Percentiles rank a stretch among this genome's conserved stretches.
These are phyloP conservation scores for Aspergillus hancockii DNA, from an alignment of 495 filamentous ascomycete species.

Conservation along the genomic window DNA sequence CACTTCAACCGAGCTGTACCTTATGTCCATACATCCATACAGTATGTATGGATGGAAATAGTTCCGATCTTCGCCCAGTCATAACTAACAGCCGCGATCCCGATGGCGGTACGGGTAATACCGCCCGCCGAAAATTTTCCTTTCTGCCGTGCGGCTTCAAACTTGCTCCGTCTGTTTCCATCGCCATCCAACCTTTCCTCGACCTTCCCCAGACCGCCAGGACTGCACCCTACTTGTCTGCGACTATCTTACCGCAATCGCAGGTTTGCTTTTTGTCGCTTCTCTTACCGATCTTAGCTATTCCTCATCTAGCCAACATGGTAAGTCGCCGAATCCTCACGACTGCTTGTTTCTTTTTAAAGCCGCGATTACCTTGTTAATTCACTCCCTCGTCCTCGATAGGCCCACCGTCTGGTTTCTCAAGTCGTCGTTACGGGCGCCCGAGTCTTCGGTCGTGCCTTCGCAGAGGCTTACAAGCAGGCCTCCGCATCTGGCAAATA, in stretches of 20 bases:
- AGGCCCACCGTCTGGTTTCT: slow-evolving; percentile 94
- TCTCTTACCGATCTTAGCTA: background rate
- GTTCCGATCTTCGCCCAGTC: background rate
- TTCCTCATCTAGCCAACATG: slow-evolving; percentile 26
- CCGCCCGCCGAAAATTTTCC: slow-evolving; percentile 43
- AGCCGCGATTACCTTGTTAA: background rate
- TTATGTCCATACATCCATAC: background rate
- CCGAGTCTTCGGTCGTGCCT: slow-evolving; percentile 90
- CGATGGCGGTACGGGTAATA: background rate
- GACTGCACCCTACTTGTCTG: background rate
- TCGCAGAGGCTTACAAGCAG: slow-evolving; percentile 89
- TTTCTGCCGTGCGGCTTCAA: slow-evolving; percentile 16
- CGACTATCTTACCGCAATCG: background rate
- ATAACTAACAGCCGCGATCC: too few relatives aligned
- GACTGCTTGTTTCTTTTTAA: background rate
- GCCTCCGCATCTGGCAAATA: slow-evolving; percentile 76
- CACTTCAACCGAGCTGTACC: background rate
- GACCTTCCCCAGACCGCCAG: background rate
- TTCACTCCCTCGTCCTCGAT: slow-evolving; percentile 1
- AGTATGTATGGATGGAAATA: background rate
- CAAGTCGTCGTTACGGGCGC: slow-evolving; percentile 88
- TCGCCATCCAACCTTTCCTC: slow-evolving; percentile 19
- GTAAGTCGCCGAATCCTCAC: slow-evolving; percentile 19
- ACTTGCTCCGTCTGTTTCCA: slow-evolving; percentile 29
- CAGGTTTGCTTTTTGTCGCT: background rate